These are phyloP conservation scores for Saccharomyces jurei DNA, from an alignment of 805 yeast genomes.

Conservation along the genomic window DNA sequence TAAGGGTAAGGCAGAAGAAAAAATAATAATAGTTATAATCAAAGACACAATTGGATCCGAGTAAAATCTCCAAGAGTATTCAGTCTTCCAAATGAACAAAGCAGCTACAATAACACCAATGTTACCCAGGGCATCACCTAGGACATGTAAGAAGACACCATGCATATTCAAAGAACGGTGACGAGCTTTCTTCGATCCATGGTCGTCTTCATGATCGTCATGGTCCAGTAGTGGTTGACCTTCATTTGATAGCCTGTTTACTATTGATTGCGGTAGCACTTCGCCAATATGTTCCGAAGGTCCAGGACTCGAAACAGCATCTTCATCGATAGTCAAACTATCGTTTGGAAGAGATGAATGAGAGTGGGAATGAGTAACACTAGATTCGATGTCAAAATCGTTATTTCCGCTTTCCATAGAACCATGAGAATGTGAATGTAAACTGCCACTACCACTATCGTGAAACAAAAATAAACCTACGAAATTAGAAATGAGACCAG, in stretches of 20 bases:
- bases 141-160: slow-evolving; percentile 86
- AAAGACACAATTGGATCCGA: slow-evolving; percentile 82
- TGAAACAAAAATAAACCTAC: slow-evolving; percentile 83
- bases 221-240: not conserved
- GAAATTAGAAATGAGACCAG: slow-evolving; percentile 76
- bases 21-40: slow-evolving; percentile 78
- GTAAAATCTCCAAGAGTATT: slow-evolving; percentile 78
- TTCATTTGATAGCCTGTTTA: not conserved
- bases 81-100: slow-evolving; percentile 83
- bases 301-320: slow-evolving; percentile 1
- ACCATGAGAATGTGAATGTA: slow-evolving; percentile 36
- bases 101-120: slow-evolving; percentile 87
- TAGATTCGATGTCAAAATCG: not conserved
- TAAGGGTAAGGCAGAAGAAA: slow-evolving; percentile 84
- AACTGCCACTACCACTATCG: slow-evolving; percentile 59
- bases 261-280: not conserved
- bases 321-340: slow-evolving; percentile 10
- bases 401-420: slow-evolving; percentile 10
- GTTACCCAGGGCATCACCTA: slow-evolving; percentile 93
- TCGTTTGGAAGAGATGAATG: not conserved
- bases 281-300: not conserved
- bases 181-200: not conserved
- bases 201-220: not conserved
- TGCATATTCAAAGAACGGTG: slow-evolving; percentile 70
- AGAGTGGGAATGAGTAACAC: not conserved